These are phyloP conservation scores for Harringtonia lauricola DNA, from an alignment of 2,329 filamentous ascomycete species.

Conservation along the genomic window DNA sequence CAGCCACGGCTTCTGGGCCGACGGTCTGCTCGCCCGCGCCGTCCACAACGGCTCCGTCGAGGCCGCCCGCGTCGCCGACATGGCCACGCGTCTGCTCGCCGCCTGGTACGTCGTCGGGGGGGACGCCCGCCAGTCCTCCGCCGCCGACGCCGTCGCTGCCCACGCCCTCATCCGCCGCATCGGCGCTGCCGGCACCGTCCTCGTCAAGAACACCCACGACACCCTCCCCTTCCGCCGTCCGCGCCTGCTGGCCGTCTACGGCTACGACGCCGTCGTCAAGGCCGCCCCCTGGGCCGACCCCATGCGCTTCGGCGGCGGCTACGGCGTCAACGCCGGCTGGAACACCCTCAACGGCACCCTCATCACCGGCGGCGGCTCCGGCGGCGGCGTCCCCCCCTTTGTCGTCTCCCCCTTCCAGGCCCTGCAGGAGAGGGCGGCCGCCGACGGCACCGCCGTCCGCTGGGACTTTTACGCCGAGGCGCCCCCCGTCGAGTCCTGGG, in stretches of 20 bases:
- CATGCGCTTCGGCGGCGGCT: slow-evolving; percentile 23
- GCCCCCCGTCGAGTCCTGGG: slow-evolving; percentile 30
- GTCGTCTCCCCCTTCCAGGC: slow-evolving; percentile 39
- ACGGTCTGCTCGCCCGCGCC: slow-evolving; percentile 55
- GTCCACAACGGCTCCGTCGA: slow-evolving; percentile 68
- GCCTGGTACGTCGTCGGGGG: slow-evolving; percentile 25
- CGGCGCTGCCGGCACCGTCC: slow-evolving; percentile 44
- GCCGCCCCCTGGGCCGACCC: slow-evolving; percentile 35
- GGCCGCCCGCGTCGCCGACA: slow-evolving; percentile 63
- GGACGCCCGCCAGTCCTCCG: slow-evolving; percentile 24
- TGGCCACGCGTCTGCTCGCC: slow-evolving; percentile 56
- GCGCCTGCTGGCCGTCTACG: slow-evolving; percentile 45
- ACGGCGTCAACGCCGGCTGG: slow-evolving; percentile 36
- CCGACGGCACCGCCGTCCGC: slow-evolving; percentile 40
- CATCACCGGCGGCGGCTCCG: slow-evolving; percentile 39
- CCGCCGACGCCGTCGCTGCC: slow-evolving; percentile 44
- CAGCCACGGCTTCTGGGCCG: slow-evolving; percentile 43
- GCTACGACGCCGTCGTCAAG: slow-evolving; percentile 48
- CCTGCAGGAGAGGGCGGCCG: slow-evolving; percentile 38
- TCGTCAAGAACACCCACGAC: slow-evolving; percentile 52
- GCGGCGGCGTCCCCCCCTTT: slow-evolving; percentile 37
- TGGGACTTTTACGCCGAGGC: slow-evolving; percentile 39
- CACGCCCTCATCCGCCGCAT: slow-evolving; percentile 41
- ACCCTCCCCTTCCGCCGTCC: slow-evolving; percentile 35
- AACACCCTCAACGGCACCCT: slow-evolving; percentile 41